phyloP scores from a whole-genome alignment of 441 rosid species.

The Manihot esculenta region DNA sequence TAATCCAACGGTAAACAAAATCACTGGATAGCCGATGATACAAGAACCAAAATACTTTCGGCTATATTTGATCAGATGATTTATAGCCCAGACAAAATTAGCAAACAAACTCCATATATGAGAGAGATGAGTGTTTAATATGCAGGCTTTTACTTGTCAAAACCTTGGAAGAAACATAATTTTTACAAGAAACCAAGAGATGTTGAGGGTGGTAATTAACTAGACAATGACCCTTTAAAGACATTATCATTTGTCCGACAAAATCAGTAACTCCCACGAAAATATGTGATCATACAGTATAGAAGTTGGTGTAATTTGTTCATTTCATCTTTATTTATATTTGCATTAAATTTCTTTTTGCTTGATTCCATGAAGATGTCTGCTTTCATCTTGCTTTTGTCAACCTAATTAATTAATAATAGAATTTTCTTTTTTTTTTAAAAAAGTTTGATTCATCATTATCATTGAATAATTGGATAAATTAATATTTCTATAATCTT shows the following conservation, averaged over 20 bases:
- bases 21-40: neutral
- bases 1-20: neutral
- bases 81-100: slow-evolving; percentile 11
- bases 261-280: slow-evolving; percentile 13
- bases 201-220: slow-evolving; percentile 23
- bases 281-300: slow-evolving; percentile 5
- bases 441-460: too few species aligned
- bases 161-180: slow-evolving; percentile 19
- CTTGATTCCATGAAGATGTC: neutral
- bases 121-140: slow-evolving; percentile 14
- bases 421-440: too few species aligned
- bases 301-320: slow-evolving; percentile 24
- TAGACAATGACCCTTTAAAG: slow-evolving; percentile 30
- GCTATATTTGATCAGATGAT: neutral
- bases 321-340: neutral
- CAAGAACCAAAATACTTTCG: neutral
- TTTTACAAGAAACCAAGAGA: neutral
- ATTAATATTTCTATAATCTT: too few species aligned
- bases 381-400: neutral
- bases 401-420: too few species aligned
- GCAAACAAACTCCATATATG: slow-evolving; percentile 20
- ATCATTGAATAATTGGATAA: too few species aligned
- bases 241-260: slow-evolving; percentile 24
- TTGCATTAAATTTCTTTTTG: neutral
- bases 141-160: slow-evolving; percentile 40